Conservation (phyloP, 306 rosid species). For the Macrotyloma uniflorum region DNA sequence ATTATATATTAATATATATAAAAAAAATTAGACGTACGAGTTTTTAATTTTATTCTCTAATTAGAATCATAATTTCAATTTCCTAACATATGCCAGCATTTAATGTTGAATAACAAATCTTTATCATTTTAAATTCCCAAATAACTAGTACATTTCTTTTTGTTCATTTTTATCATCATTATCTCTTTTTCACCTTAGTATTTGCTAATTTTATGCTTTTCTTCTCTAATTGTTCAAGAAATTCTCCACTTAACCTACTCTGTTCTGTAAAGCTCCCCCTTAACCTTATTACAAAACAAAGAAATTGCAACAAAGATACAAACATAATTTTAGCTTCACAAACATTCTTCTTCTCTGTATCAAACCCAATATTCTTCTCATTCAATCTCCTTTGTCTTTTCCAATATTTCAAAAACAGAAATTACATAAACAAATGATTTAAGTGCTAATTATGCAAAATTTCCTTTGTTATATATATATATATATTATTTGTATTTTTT, state of each 20-base stretch:
- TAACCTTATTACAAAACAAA: neutral
- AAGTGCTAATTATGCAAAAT: neutral
- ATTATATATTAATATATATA: too few species aligned
- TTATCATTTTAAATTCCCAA: too few species aligned
- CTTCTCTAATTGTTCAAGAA: conserved; percentile 2
- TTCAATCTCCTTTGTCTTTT: neutral
- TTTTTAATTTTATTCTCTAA: too few species aligned
- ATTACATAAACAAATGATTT: conserved; percentile 2
- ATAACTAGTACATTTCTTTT: too few species aligned
- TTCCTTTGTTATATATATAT: neutral
- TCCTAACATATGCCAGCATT: neutral
- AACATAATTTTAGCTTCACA: conserved; percentile 10
- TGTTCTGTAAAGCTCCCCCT: neutral
- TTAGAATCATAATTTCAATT: neutral
- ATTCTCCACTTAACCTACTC: conserved; percentile 10
- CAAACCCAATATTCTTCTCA: conserved; percentile 2
- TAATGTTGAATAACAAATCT: neutral
- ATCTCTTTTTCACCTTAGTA: too few species aligned
- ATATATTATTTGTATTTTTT: neutral
- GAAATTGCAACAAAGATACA: neutral
- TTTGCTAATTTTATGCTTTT: neutral
- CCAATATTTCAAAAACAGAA: neutral
- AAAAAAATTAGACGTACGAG: too few species aligned
- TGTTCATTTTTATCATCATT: too few species aligned
- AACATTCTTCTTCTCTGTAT: neutral